Percentiles rank a stretch among this genome's conserved stretches.
Conservation (phyloP, 257 asterid species). For the Przewalskia tangutica region DNA sequence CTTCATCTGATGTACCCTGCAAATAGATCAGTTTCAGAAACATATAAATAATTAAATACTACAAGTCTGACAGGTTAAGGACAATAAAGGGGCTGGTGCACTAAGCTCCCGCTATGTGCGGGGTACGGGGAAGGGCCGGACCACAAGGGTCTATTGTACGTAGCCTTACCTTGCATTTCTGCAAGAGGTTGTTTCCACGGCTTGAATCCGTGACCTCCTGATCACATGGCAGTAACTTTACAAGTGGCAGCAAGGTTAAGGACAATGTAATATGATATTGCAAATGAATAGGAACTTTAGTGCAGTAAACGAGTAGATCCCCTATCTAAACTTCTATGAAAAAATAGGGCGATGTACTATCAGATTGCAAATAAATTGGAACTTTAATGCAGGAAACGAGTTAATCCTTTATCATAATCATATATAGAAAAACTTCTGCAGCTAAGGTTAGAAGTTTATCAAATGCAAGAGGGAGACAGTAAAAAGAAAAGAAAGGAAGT, state of each 20-base stretch:
- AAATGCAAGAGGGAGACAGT: background rate
- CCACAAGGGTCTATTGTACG: too few relatives aligned
- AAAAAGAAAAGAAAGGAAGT: background rate
- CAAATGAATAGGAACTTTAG: background rate
- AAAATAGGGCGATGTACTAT: background rate
- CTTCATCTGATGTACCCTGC: conserved; percentile 85
- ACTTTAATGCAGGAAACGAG: background rate
- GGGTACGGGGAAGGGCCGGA: too few relatives aligned
- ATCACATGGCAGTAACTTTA: too few relatives aligned
- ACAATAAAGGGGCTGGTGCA: too few relatives aligned
- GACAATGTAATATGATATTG: conserved; percentile 6
- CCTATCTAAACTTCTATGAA: background rate
- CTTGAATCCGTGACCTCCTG: too few relatives aligned
- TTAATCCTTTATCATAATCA: background rate
- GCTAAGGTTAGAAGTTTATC: background rate
- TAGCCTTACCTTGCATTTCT: too few relatives aligned
- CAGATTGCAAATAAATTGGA: background rate
- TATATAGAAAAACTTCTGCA: background rate
- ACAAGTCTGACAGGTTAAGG: background rate
- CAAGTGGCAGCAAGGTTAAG: background rate
- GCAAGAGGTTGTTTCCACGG: too few relatives aligned
- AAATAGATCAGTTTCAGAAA: conserved; percentile 8
- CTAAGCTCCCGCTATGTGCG: too few relatives aligned
- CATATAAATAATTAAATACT: background rate
- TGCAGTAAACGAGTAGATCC: background rate